These are phyloP conservation scores for Celoporthe dispersa DNA, from an alignment of 2,329 filamentous ascomycete species.

Conservation along the genomic window DNA sequence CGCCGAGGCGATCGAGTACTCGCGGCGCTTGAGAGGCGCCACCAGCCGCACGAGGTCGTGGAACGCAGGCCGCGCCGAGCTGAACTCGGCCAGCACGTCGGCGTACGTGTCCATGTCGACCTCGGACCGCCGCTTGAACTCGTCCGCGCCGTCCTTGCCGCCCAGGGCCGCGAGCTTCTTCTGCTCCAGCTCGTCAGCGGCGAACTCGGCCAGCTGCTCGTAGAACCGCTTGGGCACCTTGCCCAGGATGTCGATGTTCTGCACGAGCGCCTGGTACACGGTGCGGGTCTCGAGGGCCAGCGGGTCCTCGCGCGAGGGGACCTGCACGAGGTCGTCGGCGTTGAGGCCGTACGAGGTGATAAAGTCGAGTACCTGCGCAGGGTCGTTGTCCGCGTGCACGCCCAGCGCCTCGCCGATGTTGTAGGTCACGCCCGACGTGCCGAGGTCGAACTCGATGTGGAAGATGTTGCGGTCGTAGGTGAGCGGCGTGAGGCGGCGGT, in stretches of 20 bases:
- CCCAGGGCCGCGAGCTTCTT: conserved; percentile 77
- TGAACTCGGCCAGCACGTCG: conserved; percentile 87
- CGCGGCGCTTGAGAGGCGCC: conserved; percentile 88
- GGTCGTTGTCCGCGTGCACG: conserved; percentile 93
- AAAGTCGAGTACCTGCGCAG: conserved; percentile 77
- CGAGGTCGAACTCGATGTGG: conserved; percentile 98
- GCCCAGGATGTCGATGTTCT: conserved; percentile 96
- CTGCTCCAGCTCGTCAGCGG: conserved; percentile 81
- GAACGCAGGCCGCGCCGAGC: conserved; percentile 85
- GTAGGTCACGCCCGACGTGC: conserved; percentile 88
- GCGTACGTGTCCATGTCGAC: conserved; percentile 91
- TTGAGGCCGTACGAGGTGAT: conserved; percentile 89
- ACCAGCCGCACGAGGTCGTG: conserved; percentile 88
- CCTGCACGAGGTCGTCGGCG: conserved; percentile 83
- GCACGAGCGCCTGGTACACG: conserved; percentile 85
- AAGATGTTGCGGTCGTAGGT: conserved; percentile 99
- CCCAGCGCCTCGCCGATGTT: conserved; percentile 97
- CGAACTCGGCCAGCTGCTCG: conserved; percentile 85
- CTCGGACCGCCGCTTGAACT: conserved; percentile 91
- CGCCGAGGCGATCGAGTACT: conserved; percentile 98
- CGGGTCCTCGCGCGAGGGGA: conserved; percentile 80
- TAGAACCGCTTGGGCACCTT: conserved; percentile 98
- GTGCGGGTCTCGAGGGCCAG: conserved; percentile 82
- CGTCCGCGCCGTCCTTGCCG: conserved; percentile 77
- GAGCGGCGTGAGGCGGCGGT: conserved; percentile 84